A percentile compares a stretch with the other conserved stretches of the same genome.
Evolutionary conservation across 2,329 filamentous ascomycete species (phyloP).

Genomic region (Beauveria brongniartii): DNA sequence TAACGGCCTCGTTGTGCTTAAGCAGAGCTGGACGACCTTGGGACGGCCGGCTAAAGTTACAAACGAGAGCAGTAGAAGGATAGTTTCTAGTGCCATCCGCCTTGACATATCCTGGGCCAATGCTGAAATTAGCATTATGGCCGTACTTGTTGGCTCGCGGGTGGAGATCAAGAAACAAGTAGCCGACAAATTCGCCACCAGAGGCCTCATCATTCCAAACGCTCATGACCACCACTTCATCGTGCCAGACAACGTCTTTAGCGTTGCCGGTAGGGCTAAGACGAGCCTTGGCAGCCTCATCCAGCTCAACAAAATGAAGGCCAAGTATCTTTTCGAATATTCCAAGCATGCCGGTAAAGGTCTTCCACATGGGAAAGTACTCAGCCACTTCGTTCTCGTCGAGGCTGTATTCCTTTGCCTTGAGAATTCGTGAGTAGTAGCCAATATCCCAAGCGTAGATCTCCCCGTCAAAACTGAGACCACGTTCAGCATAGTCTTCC

Average conservation of each 20-base stretch:
- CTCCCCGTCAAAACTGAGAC: slow-evolving; percentile 52
- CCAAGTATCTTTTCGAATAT: slow-evolving; percentile 82
- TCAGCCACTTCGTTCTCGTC: slow-evolving; percentile 75
- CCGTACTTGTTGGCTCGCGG: slow-evolving; percentile 76
- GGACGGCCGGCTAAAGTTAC: slow-evolving; percentile 79
- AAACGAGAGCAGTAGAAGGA: slow-evolving; percentile 71
- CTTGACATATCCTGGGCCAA: slow-evolving; percentile 63
- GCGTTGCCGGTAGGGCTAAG: slow-evolving; percentile 60
- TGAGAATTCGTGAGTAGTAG: slow-evolving; percentile 72
- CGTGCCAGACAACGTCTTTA: slow-evolving; percentile 71
- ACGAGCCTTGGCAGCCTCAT: slow-evolving; percentile 53
- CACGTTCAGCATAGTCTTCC: slow-evolving; percentile 53
- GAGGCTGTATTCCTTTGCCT: slow-evolving; percentile 71
- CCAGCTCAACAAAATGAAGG: slow-evolving; percentile 67
- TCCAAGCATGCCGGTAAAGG: slow-evolving; percentile 68
- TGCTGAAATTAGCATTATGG: slow-evolving; percentile 77
- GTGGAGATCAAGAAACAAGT: slow-evolving; percentile 75
- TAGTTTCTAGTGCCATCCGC: slow-evolving; percentile 64
- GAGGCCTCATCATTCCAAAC: slow-evolving; percentile 72
- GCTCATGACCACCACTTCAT: slow-evolving; percentile 73
- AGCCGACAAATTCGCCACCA: slow-evolving; percentile 67
- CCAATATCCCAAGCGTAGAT: slow-evolving; percentile 80
- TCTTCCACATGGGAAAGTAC: slow-evolving; percentile 71
- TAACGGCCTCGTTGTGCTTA: slow-evolving; percentile 77
- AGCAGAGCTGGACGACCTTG: slow-evolving; percentile 68